Conservation (phyloP, 345 rosid species). For the Pugionium cornutum region DNA sequence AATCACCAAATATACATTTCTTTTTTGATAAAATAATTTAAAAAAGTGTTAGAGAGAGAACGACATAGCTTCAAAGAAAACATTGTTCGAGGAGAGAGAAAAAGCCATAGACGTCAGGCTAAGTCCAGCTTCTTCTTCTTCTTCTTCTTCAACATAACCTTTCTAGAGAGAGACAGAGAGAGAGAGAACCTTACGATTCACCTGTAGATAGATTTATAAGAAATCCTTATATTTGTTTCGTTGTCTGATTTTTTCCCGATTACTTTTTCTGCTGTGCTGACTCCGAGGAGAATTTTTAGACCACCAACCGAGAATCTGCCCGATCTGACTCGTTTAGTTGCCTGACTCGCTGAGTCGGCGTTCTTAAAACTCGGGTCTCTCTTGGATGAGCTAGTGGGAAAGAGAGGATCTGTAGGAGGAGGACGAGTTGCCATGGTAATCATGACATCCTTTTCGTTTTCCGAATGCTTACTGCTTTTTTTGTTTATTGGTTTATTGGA, state of each 20-base stretch:
- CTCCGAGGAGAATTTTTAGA: slow-evolving; percentile 2
- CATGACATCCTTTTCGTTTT: slow-evolving; percentile 3
- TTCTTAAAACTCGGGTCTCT: slow-evolving; percentile 10
- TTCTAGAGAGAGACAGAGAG: neutral
- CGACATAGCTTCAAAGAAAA: slow-evolving; percentile 41
- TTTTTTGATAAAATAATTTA: neutral
- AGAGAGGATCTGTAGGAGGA: slow-evolving; percentile 32
- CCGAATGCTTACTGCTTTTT: slow-evolving; percentile 6
- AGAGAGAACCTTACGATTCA: slow-evolving; percentile 24
- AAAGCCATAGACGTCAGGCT: slow-evolving; percentile 44
- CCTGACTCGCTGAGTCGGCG: slow-evolving; percentile 31
- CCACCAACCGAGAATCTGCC: slow-evolving; percentile 27
- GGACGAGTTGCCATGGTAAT: slow-evolving; percentile 45
- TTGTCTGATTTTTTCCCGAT: slow-evolving; percentile 20
- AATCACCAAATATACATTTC: slow-evolving; percentile 9
- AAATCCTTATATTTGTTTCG: too few relatives aligned
- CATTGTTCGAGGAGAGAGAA: slow-evolving; percentile 31
- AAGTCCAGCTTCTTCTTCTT: slow-evolving; percentile 32
- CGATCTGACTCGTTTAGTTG: slow-evolving; percentile 34
- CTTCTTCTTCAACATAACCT: slow-evolving; percentile 8
- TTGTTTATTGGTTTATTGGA: neutral
- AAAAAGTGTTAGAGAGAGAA: slow-evolving; percentile 27
- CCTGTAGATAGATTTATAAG: too few relatives aligned
- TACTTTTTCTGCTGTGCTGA: slow-evolving; percentile 21
- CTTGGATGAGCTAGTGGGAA: slow-evolving; percentile 42